Evolutionary conservation across 1,139 yeast genomes (phyloP).

Genomic region (Saccharomyces hybrid): DNA sequence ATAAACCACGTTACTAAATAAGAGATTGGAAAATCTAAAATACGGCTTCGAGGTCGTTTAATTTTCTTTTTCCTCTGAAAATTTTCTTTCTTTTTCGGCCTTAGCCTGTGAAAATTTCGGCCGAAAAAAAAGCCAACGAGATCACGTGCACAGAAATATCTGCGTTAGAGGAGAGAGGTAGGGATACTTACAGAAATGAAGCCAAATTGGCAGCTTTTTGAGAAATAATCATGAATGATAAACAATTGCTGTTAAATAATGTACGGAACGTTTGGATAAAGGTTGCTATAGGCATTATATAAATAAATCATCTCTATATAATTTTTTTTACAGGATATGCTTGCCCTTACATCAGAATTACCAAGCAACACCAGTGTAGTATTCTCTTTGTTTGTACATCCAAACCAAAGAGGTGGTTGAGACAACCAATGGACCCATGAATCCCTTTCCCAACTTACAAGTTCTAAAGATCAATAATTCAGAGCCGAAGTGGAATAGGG

Average conservation of each 20-base stretch:
- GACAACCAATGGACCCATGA: constrained; percentile 77
- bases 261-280: background rate
- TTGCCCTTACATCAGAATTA: constrained; percentile 1
- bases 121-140: background rate
- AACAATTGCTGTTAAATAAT: background rate
- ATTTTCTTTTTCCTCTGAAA: background rate
- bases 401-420: constrained; percentile 50
- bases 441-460: constrained; percentile 79
- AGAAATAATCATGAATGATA: background rate
- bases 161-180: background rate
- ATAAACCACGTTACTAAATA: background rate
- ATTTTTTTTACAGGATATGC: background rate
- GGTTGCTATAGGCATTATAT: background rate
- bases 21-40: background rate
- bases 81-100: background rate
- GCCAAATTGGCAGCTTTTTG: background rate
- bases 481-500: constrained; percentile 71
- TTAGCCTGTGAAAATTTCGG: background rate
- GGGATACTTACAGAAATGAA: background rate
- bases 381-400: constrained; percentile 55
- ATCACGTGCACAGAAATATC: background rate
- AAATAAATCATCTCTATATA: background rate
- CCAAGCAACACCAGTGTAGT: constrained; percentile 36
- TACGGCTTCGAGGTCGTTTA: background rate
- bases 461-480: constrained; percentile 80